phyloP scores from a whole-genome alignment of 1,139 yeast species.

The Hansenula lynferdii region DNA sequence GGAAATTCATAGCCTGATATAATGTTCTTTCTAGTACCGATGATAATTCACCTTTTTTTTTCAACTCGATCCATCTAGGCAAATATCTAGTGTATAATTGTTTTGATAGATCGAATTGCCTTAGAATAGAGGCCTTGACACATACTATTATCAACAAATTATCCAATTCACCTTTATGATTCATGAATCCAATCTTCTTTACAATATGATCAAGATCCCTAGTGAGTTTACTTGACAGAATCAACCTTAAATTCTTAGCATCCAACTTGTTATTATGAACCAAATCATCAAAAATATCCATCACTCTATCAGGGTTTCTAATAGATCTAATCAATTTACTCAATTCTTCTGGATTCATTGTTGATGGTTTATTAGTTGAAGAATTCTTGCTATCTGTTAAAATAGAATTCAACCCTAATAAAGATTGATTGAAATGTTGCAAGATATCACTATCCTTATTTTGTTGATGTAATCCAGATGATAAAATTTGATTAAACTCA shows the following conservation, averaged over 20 bases:
- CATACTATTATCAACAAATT: slow-evolving; percentile 9
- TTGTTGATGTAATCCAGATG: slow-evolving; percentile 9
- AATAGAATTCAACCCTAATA: slow-evolving; percentile 12
- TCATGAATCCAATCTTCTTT: slow-evolving; percentile 12
- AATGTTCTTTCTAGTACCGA: slow-evolving; percentile 13
- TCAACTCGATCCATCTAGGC: slow-evolving; percentile 8
- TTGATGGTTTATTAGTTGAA: background rate
- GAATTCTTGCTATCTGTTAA: background rate
- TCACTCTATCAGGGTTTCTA: slow-evolving; percentile 2
- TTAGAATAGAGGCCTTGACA: slow-evolving; percentile 9
- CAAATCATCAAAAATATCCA: slow-evolving; percentile 12
- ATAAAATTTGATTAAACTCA: slow-evolving; percentile 15
- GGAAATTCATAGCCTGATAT: slow-evolving; percentile 13
- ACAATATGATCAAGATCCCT: slow-evolving; percentile 8
- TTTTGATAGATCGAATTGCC: slow-evolving; percentile 5
- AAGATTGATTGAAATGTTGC: slow-evolving; percentile 15
- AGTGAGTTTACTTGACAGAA: slow-evolving; percentile 8
- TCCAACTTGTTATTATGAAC: slow-evolving; percentile 7
- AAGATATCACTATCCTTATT: background rate
- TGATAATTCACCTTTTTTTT: slow-evolving; percentile 3
- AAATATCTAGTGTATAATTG: slow-evolving; percentile 7
- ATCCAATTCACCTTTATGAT: slow-evolving; percentile 2
- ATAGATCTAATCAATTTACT: slow-evolving; percentile 3
- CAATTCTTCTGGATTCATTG: background rate
- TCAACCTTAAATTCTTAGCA: slow-evolving; percentile 7